Conservation (phyloP, 2,329 filamentous ascomycete species). For the Fusarium sp. region DNA sequence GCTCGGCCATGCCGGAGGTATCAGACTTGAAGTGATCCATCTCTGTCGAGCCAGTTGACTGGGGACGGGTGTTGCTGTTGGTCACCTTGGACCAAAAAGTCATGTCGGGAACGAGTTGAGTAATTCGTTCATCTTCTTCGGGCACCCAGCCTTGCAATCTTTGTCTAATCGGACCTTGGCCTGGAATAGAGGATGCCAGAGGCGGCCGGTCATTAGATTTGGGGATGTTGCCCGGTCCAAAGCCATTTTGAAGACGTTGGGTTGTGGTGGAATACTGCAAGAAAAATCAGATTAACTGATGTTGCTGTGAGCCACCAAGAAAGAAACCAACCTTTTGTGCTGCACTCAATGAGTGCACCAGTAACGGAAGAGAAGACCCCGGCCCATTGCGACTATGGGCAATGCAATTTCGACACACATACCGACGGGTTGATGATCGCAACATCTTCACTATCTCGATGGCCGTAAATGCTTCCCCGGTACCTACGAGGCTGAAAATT, state of each 20-base stretch:
- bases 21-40: constrained; percentile 46
- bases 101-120: constrained; percentile 36
- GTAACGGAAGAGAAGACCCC: constrained; percentile 1
- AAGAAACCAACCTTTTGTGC: constrained; percentile 33
- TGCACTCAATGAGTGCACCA: constrained; percentile 14
- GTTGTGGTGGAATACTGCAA: constrained; percentile 26
- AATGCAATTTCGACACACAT: constrained; percentile 51
- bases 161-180: constrained; percentile 36
- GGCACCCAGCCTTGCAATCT: constrained; percentile 38
- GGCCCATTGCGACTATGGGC: constrained; percentile 28
- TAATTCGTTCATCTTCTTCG: constrained; percentile 13
- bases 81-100: constrained; percentile 43
- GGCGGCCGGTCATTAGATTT: constrained; percentile 16
- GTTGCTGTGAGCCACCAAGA: background rate
- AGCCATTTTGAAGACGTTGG: constrained; percentile 7
- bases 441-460: constrained; percentile 43
- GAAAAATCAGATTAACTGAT: constrained; percentile 13
- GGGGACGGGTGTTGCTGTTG: constrained; percentile 50
- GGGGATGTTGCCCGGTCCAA: constrained; percentile 32
- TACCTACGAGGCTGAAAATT: constrained; percentile 38
- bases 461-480: background rate
- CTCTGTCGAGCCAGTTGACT: constrained; percentile 49
- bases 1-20: constrained; percentile 40
- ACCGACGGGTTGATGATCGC: constrained; percentile 44
- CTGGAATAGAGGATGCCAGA: background rate